phyloP scores from a whole-genome alignment of 2,329 filamentous ascomycete species.

The Epichloe uncinata region DNA sequence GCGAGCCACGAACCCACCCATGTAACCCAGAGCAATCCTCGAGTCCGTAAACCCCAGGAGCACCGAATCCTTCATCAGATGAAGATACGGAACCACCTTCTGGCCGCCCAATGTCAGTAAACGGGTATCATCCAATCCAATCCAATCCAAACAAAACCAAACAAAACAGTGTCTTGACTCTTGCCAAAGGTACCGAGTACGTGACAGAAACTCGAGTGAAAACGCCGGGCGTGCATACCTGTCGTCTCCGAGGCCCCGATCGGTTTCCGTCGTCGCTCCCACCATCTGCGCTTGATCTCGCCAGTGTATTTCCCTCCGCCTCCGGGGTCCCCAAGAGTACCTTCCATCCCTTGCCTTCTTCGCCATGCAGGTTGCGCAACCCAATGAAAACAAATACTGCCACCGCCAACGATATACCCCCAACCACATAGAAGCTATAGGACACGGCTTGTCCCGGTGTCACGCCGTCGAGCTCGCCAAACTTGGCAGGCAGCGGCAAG shows the following conservation, averaged over 20 bases:
- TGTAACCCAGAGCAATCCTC: conserved; percentile 73
- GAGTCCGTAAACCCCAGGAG: conserved; percentile 60
- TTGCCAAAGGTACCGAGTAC: not conserved
- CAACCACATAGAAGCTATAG: conserved; percentile 81
- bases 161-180: too few relatives aligned
- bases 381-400: conserved; percentile 68
- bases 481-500: conserved; percentile 72
- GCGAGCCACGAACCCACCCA: conserved; percentile 88
- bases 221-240: conserved; percentile 12
- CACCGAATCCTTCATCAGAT: conserved; percentile 49
- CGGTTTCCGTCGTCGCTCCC: conserved; percentile 3
- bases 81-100: conserved; percentile 40
- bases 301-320: conserved; percentile 14
- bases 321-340: conserved; percentile 33
- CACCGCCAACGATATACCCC: conserved; percentile 55
- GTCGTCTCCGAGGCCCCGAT: conserved; percentile 10
- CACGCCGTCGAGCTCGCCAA: conserved; percentile 56
- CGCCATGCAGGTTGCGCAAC: conserved; percentile 53
- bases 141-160: too few relatives aligned
- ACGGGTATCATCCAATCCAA: not conserved
- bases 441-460: conserved; percentile 63
- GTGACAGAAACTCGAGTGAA: not conserved
- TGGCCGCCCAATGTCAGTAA: conserved; percentile 1
- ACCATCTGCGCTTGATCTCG: conserved; percentile 9
- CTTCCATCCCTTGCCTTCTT: conserved; percentile 63